Evolutionary conservation across 2,329 filamentous ascomycete genomes (phyloP).

Genomic region (Torrubiella hemipterigena): DNA sequence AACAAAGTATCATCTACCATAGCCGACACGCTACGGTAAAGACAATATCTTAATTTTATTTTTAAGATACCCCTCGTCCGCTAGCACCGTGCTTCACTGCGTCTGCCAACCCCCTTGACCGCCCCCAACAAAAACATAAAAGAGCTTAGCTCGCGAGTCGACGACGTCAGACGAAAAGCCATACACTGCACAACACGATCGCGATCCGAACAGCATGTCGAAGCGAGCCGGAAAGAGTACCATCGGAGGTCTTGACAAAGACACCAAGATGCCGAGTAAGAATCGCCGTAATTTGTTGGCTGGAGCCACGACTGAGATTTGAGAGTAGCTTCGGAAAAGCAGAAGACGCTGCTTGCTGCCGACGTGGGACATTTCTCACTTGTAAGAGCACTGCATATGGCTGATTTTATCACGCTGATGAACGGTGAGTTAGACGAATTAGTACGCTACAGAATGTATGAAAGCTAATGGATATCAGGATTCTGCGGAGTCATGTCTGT

Average conservation of each 20-base stretch:
- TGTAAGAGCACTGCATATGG: slow-evolving; percentile 59
- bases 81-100: no score
- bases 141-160: no score
- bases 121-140: no score
- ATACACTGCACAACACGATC: no score
- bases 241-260: slow-evolving; percentile 17
- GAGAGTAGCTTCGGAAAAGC: slow-evolving; percentile 59
- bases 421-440: slow-evolving; percentile 42
- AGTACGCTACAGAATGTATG: slow-evolving; percentile 1
- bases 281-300: no score
- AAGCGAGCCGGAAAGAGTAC: slow-evolving; percentile 45
- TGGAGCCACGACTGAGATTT: no score
- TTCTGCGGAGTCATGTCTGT: slow-evolving; percentile 91
- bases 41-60: no score
- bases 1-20: no score
- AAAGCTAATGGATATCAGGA: slow-evolving; percentile 24
- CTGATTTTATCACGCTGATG: slow-evolving; percentile 73
- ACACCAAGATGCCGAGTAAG: slow-evolving; percentile 13
- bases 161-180: no score
- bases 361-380: slow-evolving; percentile 64
- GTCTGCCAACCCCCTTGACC: no score
- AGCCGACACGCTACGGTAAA: no score
- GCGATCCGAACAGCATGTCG: slow-evolving; percentile 39
- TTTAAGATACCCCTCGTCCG: no score
- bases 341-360: slow-evolving; percentile 58